phyloP scores from a whole-genome alignment of 1,284 basidiomycete species.

The Amylostereum areolatum region DNA sequence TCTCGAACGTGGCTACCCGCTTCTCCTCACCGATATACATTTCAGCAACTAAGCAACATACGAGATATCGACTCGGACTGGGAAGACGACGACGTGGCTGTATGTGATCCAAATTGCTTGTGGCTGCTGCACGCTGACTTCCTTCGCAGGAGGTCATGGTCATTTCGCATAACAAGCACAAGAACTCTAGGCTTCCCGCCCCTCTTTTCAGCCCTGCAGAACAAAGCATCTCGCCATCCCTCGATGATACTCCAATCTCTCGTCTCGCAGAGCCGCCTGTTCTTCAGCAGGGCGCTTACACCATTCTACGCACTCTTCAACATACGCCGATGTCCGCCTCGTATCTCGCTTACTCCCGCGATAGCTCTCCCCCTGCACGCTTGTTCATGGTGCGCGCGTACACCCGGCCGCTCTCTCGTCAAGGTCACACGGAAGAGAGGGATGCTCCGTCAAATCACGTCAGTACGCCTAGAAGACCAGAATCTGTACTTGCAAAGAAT shows the following conservation, averaged over 20 bases:
- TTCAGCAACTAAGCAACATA: slow-evolving; percentile 26
- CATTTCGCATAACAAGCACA: slow-evolving; percentile 26
- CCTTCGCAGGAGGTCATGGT: slow-evolving; percentile 33
- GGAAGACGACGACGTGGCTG: slow-evolving; percentile 38
- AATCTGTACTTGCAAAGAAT: slow-evolving; percentile 10
- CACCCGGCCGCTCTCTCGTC: slow-evolving; percentile 4
- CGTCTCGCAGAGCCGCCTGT: slow-evolving; percentile 1
- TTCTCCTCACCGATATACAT: slow-evolving; percentile 6
- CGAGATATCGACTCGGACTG: slow-evolving; percentile 31
- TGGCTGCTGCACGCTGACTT: background rate
- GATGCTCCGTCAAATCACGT: slow-evolving; percentile 5
- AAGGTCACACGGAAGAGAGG: slow-evolving; percentile 7
- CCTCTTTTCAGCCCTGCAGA: background rate
- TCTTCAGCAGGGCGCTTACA: slow-evolving; percentile 7
- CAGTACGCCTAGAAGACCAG: background rate
- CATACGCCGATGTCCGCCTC: slow-evolving; percentile 3
- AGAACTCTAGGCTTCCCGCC: background rate
- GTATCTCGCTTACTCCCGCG: background rate
- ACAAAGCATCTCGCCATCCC: background rate
- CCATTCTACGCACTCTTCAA: slow-evolving; percentile 11
- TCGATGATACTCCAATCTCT: background rate
- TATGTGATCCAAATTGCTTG: slow-evolving; percentile 11
- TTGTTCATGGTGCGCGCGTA: slow-evolving; percentile 11
- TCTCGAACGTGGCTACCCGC: background rate
- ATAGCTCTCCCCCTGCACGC: background rate